Conservation (phyloP, 345 rosid genomes). For the Hypericum androsaemum region DNA sequence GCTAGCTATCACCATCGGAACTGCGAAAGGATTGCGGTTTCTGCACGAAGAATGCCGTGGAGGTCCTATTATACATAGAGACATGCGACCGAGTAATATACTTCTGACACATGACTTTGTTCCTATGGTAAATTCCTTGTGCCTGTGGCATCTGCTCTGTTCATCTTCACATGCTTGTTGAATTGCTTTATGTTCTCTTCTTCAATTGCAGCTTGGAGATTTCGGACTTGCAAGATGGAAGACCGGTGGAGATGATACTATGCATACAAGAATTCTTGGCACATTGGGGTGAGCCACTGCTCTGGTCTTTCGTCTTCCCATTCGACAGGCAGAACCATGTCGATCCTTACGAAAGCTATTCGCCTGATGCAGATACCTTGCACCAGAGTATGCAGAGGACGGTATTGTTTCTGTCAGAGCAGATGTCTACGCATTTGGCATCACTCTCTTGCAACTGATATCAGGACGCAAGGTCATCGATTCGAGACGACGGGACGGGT, state of each 20-base stretch:
- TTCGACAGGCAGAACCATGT: too few species aligned
- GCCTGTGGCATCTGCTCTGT: not conserved
- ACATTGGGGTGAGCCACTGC: conserved; percentile 40
- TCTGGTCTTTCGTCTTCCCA: not conserved
- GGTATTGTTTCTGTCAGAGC: conserved; percentile 51
- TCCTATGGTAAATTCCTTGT: conserved; percentile 36
- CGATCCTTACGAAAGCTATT: not conserved
- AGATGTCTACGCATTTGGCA: conserved; percentile 55
- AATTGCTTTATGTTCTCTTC: not conserved
- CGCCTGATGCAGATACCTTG: conserved; percentile 37
- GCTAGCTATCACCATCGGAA: conserved; percentile 44
- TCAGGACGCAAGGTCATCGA: conserved; percentile 42
- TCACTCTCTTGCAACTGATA: conserved; percentile 42
- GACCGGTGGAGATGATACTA: conserved; percentile 31
- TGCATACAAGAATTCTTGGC: conserved; percentile 49
- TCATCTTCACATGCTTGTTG: not conserved
- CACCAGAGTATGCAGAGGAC: conserved; percentile 55
- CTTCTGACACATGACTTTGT: conserved; percentile 60
- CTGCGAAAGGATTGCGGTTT: conserved; percentile 51
- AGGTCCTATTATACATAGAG: conserved; percentile 53
- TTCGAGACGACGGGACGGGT: conserved; percentile 15
- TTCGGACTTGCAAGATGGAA: conserved; percentile 67
- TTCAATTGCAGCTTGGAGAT: conserved; percentile 44
- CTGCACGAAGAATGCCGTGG: conserved; percentile 58
- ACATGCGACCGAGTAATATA: conserved; percentile 50